Percentiles rank a stretch among this genome's conserved stretches.
Conservation (phyloP, 768 basidiomycete species). For the Kwoniella shandongensis region DNA sequence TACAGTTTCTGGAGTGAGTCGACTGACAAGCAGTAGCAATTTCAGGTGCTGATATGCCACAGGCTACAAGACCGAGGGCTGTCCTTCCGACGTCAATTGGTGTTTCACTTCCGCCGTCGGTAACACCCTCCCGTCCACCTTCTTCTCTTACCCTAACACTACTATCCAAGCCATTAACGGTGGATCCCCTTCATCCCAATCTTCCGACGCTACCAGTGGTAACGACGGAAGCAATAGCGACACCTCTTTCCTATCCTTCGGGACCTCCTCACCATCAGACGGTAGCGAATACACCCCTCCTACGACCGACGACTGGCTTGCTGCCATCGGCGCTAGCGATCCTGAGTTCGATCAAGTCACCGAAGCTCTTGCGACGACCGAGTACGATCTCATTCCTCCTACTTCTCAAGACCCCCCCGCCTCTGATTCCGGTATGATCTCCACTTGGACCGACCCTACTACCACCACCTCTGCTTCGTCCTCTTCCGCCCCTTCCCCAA, state of each 20-base stretch:
- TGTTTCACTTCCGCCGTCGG: constrained; percentile 67
- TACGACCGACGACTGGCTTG: constrained; percentile 28
- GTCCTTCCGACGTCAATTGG: constrained; percentile 65
- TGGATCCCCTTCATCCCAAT: constrained; percentile 2
- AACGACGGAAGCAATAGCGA: not conserved
- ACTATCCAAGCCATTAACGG: constrained; percentile 21
- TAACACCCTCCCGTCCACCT: constrained; percentile 61
- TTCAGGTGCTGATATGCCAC: not conserved
- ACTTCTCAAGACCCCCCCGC: not conserved
- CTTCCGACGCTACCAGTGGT: constrained; percentile 19
- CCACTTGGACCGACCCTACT: not conserved
- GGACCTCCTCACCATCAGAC: constrained; percentile 21
- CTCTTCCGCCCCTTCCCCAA: not conserved
- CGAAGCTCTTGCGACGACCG: constrained; percentile 28
- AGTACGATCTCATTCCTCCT: constrained; percentile 14
- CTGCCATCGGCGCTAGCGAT: constrained; percentile 25
- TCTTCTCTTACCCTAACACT: constrained; percentile 59
- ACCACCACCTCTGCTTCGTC: constrained; percentile 6
- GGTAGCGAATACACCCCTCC: constrained; percentile 14
- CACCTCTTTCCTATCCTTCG: constrained; percentile 24
- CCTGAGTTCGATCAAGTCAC: constrained; percentile 22
- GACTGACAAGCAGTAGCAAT: constrained; percentile 6
- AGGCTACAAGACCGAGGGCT: constrained; percentile 67
- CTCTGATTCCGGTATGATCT: not conserved
- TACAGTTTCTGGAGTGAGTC: constrained; percentile 70